These are phyloP conservation scores for Knufia petricola DNA, from an alignment of 2,329 filamentous ascomycete species.

Conservation along the genomic window DNA sequence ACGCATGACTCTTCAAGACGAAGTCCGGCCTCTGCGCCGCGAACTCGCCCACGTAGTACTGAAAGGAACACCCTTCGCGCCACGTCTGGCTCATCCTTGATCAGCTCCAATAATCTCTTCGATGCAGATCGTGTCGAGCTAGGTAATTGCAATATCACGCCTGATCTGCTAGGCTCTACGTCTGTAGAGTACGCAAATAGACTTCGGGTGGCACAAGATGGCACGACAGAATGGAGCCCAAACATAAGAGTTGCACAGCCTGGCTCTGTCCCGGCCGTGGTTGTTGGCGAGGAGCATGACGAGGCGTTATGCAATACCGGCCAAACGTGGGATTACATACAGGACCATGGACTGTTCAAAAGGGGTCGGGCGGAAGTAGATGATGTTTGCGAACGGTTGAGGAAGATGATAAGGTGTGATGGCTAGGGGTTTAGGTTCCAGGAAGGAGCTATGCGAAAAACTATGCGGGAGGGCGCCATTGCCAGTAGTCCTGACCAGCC, in stretches of 20 bases:
- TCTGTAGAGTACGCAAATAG: constrained; percentile 63
- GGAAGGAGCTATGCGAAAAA: constrained; percentile 60
- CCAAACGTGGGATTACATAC: constrained; percentile 84
- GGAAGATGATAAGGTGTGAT: constrained; percentile 67
- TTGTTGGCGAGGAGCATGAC: constrained; percentile 51
- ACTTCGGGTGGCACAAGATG: constrained; percentile 25
- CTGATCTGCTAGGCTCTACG: constrained; percentile 61
- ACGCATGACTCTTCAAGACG: constrained; percentile 60
- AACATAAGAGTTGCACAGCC: constrained; percentile 24
- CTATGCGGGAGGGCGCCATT: constrained; percentile 69
- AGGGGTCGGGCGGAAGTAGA: constrained; percentile 71
- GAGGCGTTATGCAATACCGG: constrained; percentile 63
- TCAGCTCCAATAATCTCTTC: constrained; percentile 19
- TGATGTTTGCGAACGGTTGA: constrained; percentile 69
- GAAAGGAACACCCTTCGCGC: constrained; percentile 90
- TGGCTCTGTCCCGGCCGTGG: constrained; percentile 15
- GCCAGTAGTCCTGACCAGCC: constrained; percentile 66
- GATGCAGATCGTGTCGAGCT: constrained; percentile 29
- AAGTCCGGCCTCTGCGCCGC: constrained; percentile 79
- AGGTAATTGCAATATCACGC: constrained; percentile 29
- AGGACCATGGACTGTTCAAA: constrained; percentile 66
- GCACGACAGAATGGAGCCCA: constrained; percentile 13
- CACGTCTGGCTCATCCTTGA: constrained; percentile 43
- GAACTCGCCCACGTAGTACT: constrained; percentile 72
- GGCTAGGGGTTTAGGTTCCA: constrained; percentile 82